These are phyloP conservation scores for Colletotrichum tanaceti DNA, from an alignment of 2,329 filamentous ascomycete genomes.

Conservation along the genomic window DNA sequence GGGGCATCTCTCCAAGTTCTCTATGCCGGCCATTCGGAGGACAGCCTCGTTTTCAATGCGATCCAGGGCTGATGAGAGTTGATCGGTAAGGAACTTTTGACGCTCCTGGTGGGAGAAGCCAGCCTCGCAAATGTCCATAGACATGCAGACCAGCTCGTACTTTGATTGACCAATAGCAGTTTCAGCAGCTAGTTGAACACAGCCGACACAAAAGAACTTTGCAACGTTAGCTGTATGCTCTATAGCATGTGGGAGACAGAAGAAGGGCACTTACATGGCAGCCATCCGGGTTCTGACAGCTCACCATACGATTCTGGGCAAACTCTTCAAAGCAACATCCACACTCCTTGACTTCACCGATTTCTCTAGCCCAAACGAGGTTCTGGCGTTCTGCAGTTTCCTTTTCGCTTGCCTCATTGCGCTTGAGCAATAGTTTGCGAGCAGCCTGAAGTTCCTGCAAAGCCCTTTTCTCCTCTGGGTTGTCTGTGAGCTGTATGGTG, in stretches of 20 bases:
- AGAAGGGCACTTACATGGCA: constrained; percentile 58
- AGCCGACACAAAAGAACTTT: constrained; percentile 75
- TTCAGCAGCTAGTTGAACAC: constrained; percentile 74
- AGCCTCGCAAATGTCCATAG: constrained; percentile 72
- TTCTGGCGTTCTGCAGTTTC: constrained; percentile 56
- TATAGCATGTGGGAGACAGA: neutral
- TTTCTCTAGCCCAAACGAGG: constrained; percentile 53
- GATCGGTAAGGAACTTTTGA: constrained; percentile 67
- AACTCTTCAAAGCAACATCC: constrained; percentile 78
- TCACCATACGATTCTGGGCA: constrained; percentile 74
- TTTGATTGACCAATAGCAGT: constrained; percentile 75
- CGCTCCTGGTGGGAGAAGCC: constrained; percentile 69
- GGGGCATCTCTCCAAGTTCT: constrained; percentile 80
- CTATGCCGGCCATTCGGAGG: constrained; percentile 75
- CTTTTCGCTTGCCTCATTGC: constrained; percentile 44
- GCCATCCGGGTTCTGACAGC: constrained; percentile 67
- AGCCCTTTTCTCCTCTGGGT: constrained; percentile 45
- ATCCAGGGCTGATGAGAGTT: constrained; percentile 71
- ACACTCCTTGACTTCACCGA: constrained; percentile 73
- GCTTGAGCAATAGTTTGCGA: constrained; percentile 44
- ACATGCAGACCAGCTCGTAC: constrained; percentile 78
- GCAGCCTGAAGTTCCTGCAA: constrained; percentile 56
- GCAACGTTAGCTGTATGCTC: neutral
- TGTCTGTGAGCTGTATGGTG: constrained; percentile 33
- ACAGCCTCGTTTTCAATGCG: constrained; percentile 77